Percentiles rank a stretch among this genome's conserved stretches.
Evolutionary conservation across 345 rosid species (phyloP).

Genomic region (Schrenkiella parvula): DNA sequence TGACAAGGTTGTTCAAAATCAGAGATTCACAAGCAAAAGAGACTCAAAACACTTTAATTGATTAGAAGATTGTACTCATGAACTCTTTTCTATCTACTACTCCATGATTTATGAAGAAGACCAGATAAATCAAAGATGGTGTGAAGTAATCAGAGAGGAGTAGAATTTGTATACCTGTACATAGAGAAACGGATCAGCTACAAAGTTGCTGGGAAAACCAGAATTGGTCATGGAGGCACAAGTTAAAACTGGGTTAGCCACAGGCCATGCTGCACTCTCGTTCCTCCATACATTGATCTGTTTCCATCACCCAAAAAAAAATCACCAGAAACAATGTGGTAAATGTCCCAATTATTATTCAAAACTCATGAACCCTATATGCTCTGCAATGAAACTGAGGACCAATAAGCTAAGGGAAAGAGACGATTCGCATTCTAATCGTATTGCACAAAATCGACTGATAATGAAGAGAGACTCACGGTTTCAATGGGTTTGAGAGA

Average conservation of each 20-base stretch:
- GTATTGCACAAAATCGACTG: not conserved
- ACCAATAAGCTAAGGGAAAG: not conserved
- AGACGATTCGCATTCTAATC: not conserved
- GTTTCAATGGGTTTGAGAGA: slow-evolving; percentile 84
- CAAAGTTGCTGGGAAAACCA: slow-evolving; percentile 83
- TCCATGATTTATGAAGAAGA: not conserved
- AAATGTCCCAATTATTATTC: not conserved
- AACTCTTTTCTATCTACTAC: too few species aligned
- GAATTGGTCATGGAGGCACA: slow-evolving; percentile 78
- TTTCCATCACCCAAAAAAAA: slow-evolving; percentile 19
- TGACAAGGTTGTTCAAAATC: not conserved
- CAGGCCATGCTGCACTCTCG: slow-evolving; percentile 84
- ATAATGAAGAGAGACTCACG: slow-evolving; percentile 35
- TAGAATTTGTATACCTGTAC: slow-evolving; percentile 46
- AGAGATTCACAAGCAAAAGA: not conserved
- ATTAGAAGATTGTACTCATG: not conserved
- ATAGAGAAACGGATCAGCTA: slow-evolving; percentile 93
- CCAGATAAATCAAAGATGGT: not conserved
- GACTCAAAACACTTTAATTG: not conserved
- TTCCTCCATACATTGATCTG: slow-evolving; percentile 75
- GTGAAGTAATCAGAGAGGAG: not conserved
- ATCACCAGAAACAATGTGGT: not conserved
- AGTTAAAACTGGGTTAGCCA: slow-evolving; percentile 89
- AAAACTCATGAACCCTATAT: not conserved
- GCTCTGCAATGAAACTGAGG: not conserved